Base-by-base conservation (phyloP, 805 yeast species). In the Ogataea angusta region DNA sequence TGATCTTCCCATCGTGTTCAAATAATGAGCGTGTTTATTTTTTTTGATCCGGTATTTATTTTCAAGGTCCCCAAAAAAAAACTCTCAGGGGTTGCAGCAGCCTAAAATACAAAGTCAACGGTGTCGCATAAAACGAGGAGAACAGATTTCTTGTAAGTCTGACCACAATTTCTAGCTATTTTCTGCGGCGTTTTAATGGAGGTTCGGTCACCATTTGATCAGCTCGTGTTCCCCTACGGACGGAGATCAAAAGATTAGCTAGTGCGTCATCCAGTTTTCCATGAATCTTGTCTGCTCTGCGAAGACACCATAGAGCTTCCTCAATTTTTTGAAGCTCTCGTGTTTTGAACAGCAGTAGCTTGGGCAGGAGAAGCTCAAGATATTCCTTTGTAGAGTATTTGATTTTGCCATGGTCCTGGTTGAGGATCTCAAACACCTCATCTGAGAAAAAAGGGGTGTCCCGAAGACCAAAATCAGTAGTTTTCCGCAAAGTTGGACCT, bases 401-500 rank as follows among this genome's bases (percentile, higher is more conserved):
- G 24, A 72, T 31, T 29, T 43, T 38, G 10, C 38, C 44, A 23
- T 37, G 36, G 10, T 59, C 63, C 4, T 62, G 54, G 23, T 67
- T 48, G 30, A 54, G 63, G 49, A 63, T 64, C 38, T 59, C 47
- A 43, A 64, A 72, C n/a, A 69, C 60, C 52, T 72, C 77, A 44
- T 73, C 78, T 31, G 76, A 70, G 54, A 71, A 71, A 46, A 70
- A 73, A 0, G 77, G 77, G 1, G 73, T 72, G 14, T 30, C 38
- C 4, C 12, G 31, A 7, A 15, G 7, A 1, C 8, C 9, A 4
- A 6, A 2, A 10, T 10, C 9, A 8, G n/a, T 6, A 36, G 34
- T 29, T 45, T 19, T 13, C 18, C 40, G 23, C 22, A 15, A 21
- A 36, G 36, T 10, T 25, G 36, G 54, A 43, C 28, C 27, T n/a